Evolutionary conservation across 768 basidiomycete species (phyloP).

Genomic region (Russula earlei): DNA sequence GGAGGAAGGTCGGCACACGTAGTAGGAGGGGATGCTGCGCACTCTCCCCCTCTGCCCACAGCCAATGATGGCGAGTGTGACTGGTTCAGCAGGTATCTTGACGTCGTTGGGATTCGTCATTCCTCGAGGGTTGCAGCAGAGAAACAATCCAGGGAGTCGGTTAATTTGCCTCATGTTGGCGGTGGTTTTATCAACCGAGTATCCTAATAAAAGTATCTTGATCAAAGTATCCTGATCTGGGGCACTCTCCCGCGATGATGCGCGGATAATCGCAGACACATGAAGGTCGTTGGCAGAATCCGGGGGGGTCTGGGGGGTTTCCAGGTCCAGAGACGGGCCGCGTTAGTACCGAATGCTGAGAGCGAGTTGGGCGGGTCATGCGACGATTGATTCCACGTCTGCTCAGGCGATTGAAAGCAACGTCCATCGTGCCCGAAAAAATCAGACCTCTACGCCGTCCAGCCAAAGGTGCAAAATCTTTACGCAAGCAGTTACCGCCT

Average conservation of each 20-base stretch:
- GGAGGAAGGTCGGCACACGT: background rate
- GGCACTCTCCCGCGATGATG: too few species aligned
- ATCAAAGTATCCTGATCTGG: too few species aligned
- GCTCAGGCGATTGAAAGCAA: slow-evolving; percentile 32
- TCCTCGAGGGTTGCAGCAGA: background rate
- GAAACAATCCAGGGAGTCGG: too few species aligned
- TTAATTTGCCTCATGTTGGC: too few species aligned
- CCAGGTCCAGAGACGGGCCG: too few species aligned
- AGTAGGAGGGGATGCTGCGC: slow-evolving; percentile 8
- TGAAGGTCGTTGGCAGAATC: too few species aligned
- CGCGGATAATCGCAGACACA: too few species aligned
- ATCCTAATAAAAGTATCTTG: too few species aligned
- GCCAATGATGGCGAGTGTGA: slow-evolving; percentile 72
- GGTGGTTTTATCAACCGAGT: too few species aligned
- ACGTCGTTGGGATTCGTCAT: slow-evolving; percentile 23
- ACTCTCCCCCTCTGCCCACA: slow-evolving; percentile 81
- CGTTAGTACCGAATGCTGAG: too few species aligned
- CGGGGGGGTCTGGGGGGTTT: too few species aligned
- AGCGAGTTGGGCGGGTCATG: slow-evolving; percentile 35
- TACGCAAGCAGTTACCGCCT: slow-evolving; percentile 4
- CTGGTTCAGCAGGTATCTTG: slow-evolving; percentile 26
- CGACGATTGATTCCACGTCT: slow-evolving; percentile 66
- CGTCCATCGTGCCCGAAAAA: slow-evolving; percentile 9
- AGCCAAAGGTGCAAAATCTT: slow-evolving; percentile 3
- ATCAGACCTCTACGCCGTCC: slow-evolving; percentile 11